Base-by-base conservation (phyloP, 352 stramenopile genomes). In the Phytopythium vexans region DNA sequence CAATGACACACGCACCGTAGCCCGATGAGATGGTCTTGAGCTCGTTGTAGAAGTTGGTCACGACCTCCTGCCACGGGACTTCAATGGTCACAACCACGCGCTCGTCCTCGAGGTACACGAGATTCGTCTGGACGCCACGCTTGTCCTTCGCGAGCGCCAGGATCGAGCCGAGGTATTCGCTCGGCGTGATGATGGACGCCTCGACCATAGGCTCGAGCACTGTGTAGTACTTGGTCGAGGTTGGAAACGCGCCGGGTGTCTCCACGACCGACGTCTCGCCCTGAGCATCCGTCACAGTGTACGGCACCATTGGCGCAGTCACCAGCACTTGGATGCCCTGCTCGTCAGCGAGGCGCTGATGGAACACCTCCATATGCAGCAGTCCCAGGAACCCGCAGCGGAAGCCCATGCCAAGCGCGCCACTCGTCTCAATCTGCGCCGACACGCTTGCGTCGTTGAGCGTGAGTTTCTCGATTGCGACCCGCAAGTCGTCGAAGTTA, bases 41-140 rank as follows among this genome's bases (percentile, higher is more conserved):
- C 50, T 97, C 85, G 68, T 99, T 98, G 73, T 99, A 99, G 53
- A 99, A 99, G 70, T 99, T 98, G 27, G 86, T 99, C 47, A 99
- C 98, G 10, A 99, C 96, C 77, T 99, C 97, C 48, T 98, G 93
- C 97, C 96, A 99, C 35, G 97, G 97, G 38, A 99, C 86, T 44
- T 85, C 62, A 47, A 98, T 97, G 16, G 89, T 94, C 37, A 99
- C 87, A 45, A 99, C 72, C 62, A 98, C 92, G 7, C 82, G 93
- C 12, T 83, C 84, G 60, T 98, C 95, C 56, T 99, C 97, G 6
- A 99, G 66, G 66, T 97, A 97, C 49, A 91, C 82, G 49, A 97
- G 86, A 60, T 97, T 97, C 11, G 94, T 97, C 49, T 97, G 82
- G n/a, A 90, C 62, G 37, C 86, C 86, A 31, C 86, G 82, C 55